Evolutionary conservation across 2,329 filamentous ascomycete species (phyloP).

Genomic region (Lachnellula subtilissima): DNA sequence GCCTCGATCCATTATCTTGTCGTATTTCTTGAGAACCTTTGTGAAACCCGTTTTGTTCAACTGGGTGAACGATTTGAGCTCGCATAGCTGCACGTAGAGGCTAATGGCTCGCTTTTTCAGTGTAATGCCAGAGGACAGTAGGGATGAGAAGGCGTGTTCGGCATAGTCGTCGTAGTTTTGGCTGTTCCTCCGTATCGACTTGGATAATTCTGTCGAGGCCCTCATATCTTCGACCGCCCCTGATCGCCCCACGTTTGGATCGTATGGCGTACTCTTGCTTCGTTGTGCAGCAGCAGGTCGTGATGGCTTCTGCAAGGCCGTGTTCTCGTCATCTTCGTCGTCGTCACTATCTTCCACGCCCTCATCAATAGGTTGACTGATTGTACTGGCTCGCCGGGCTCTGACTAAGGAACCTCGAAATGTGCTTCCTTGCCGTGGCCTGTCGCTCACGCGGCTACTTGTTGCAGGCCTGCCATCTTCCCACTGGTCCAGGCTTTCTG

Average conservation of each 20-base stretch:
- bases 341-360: constrained; percentile 60
- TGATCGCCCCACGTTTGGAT: constrained; percentile 13
- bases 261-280: constrained; percentile 30
- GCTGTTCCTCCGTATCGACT: constrained; percentile 56
- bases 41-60: constrained; percentile 94
- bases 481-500: constrained; percentile 29
- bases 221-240: constrained; percentile 48
- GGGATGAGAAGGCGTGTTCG: constrained; percentile 64
- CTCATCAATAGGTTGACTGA: constrained; percentile 47
- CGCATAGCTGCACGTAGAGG: constrained; percentile 87
- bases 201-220: constrained; percentile 57
- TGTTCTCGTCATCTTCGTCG: constrained; percentile 61
- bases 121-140: constrained; percentile 71
- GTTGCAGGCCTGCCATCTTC: constrained; percentile 40
- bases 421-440: constrained; percentile 43
- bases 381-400: constrained; percentile 41
- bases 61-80: constrained; percentile 92
- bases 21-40: constrained; percentile 97
- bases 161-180: constrained; percentile 71
- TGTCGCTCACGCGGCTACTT: constrained; percentile 38
- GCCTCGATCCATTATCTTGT: constrained; percentile 86
- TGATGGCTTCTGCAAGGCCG: constrained; percentile 34
- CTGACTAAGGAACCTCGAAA: constrained; percentile 46
- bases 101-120: constrained; percentile 87
- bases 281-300: constrained; percentile 28